phyloP scores from a whole-genome alignment of 2,329 filamentous ascomycete genomes.

The Fusarium sp. region DNA sequence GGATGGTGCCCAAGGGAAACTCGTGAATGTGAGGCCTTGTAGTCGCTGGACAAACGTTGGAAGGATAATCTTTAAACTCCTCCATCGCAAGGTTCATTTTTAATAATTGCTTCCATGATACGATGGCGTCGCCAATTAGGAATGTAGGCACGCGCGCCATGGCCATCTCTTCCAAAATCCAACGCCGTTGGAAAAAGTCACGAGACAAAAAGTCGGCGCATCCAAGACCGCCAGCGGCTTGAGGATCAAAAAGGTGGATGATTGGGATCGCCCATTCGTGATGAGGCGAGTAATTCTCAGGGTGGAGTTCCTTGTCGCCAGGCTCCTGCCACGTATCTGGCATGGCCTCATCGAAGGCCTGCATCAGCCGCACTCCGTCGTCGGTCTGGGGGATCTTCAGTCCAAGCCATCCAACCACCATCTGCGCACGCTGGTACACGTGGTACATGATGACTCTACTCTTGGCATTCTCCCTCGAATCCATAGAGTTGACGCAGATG shows the following conservation, averaged over 20 bases:
- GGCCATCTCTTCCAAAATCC: slow-evolving; percentile 53
- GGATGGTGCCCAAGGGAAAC: slow-evolving; percentile 31
- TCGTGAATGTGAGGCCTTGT: slow-evolving; percentile 16
- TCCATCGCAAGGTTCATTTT: slow-evolving; percentile 50
- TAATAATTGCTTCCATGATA: slow-evolving; percentile 52
- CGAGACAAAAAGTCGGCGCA: slow-evolving; percentile 47
- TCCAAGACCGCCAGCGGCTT: slow-evolving; percentile 40
- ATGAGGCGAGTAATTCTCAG: slow-evolving; percentile 50
- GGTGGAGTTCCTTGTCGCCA: slow-evolving; percentile 48
- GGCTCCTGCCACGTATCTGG: slow-evolving; percentile 49
- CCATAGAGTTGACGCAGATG: slow-evolving; percentile 46
- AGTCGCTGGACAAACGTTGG: slow-evolving; percentile 45
- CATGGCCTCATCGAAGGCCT: slow-evolving; percentile 47
- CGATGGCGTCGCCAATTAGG: slow-evolving; percentile 51
- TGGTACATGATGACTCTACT: slow-evolving; percentile 46
- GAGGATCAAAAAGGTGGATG: slow-evolving; percentile 39
- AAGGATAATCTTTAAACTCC: slow-evolving; percentile 50
- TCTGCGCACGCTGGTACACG: slow-evolving; percentile 47
- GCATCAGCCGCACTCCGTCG: slow-evolving; percentile 42
- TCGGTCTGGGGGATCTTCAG: slow-evolving; percentile 46
- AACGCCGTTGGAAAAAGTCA: slow-evolving; percentile 50
- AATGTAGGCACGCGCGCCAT: slow-evolving; percentile 48
- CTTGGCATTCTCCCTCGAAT: slow-evolving; percentile 45
- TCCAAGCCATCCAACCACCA: slow-evolving; percentile 51
- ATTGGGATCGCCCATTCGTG: slow-evolving; percentile 48